Evolutionary conservation across 129 eudicot species (phyloP).

Genomic region (Calendula officinalis): DNA sequence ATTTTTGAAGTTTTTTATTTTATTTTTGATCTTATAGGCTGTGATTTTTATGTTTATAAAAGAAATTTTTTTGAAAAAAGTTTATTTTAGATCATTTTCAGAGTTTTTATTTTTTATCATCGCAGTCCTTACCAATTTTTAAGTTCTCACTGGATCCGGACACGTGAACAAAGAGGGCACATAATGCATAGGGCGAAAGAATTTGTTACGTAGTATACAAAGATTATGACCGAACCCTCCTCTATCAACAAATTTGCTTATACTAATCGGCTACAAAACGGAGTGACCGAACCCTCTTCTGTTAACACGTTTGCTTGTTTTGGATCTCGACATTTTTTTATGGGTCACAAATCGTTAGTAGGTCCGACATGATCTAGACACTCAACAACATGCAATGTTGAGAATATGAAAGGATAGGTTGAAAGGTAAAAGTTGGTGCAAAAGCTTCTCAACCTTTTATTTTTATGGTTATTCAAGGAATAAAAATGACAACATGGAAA

Average conservation of each 20-base stretch:
- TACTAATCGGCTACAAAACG: background rate
- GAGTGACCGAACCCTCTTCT: background rate
- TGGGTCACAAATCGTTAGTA: conserved; percentile 24
- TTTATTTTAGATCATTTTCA: too few species aligned
- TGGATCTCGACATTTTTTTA: conserved; percentile 5
- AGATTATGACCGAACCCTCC: too few species aligned
- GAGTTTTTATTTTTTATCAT: too few species aligned
- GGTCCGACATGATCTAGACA: conserved; percentile 24
- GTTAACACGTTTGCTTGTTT: background rate
- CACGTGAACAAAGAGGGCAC: too few species aligned
- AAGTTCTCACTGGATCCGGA: too few species aligned
- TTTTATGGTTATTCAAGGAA: conserved; percentile 15
- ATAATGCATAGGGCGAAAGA: too few species aligned
- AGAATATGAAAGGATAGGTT: conserved; percentile 24
- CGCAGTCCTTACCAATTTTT: too few species aligned
- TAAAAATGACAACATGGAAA: conserved; percentile 14
- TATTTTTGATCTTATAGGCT: too few species aligned
- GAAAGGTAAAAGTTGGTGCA: conserved; percentile 31
- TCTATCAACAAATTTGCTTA: background rate
- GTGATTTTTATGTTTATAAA: too few species aligned
- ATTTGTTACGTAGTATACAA: too few species aligned
- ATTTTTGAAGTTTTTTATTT: too few species aligned
- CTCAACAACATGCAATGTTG: conserved; percentile 27
- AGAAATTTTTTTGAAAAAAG: too few species aligned
- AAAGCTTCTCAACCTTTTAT: conserved; percentile 11